Conservation (phyloP, 2,329 filamentous ascomycete genomes). For the Neobulgaria alba region DNA sequence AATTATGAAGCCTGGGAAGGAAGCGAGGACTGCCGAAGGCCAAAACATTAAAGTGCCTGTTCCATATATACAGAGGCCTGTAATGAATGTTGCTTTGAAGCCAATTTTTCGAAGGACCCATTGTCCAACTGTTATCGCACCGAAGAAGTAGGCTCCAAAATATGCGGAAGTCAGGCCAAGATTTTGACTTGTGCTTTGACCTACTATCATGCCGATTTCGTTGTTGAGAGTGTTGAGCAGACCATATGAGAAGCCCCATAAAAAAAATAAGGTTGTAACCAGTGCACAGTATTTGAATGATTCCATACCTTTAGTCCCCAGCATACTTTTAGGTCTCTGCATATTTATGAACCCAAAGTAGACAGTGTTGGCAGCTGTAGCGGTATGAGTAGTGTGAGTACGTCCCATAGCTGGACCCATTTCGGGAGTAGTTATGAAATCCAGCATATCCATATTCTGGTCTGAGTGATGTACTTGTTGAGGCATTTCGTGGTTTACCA, state of each 20-base stretch:
- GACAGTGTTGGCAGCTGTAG: conserved; percentile 31
- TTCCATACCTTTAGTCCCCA: conserved; percentile 52
- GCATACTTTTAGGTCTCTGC: conserved; percentile 59
- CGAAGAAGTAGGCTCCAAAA: conserved; percentile 63
- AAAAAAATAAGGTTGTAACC: conserved; percentile 73
- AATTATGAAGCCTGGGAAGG: conserved; percentile 70
- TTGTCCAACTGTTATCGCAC: conserved; percentile 59
- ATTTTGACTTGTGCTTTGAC: conserved; percentile 49
- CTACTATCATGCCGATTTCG: conserved; percentile 53
- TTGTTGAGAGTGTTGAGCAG: conserved; percentile 74
- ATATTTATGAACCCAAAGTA: conserved; percentile 77
- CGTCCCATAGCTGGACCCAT: background rate
- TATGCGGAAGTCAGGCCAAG: conserved; percentile 63
- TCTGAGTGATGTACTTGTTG: conserved; percentile 1
- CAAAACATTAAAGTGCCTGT: conserved; percentile 78
- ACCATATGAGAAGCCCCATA: conserved; percentile 89
- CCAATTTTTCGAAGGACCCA: conserved; percentile 63
- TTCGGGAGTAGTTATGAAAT: conserved; percentile 24
- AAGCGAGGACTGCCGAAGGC: conserved; percentile 66
- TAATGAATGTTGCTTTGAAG: conserved; percentile 74
- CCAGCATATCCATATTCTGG: conserved; percentile 22
- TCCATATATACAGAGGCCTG: conserved; percentile 66
- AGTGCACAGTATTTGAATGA: conserved; percentile 64
- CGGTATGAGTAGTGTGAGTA: conserved; percentile 7
- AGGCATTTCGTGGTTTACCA: background rate